A percentile compares a stretch with the other conserved stretches of the same genome.
phyloP scores from a whole-genome alignment of 495 filamentous ascomycete genomes.

The Neurospora sp. region DNA sequence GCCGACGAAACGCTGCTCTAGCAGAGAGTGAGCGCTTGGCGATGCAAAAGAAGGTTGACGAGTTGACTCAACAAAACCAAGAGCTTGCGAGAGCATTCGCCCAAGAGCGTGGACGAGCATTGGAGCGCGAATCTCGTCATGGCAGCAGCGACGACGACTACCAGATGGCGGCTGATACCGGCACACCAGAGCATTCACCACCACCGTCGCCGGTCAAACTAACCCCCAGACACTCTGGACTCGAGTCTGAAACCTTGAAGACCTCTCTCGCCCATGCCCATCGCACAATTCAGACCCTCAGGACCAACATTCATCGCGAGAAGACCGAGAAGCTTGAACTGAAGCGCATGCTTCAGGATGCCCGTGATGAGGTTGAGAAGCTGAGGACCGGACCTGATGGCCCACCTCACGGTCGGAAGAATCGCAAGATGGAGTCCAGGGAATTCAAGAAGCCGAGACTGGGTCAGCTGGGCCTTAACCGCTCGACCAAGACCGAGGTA shows the following conservation, averaged over 20 bases:
- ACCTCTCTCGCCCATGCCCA: conserved; percentile 91
- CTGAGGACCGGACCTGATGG: conserved; percentile 50
- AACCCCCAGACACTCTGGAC: conserved; percentile 75
- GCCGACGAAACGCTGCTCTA: conserved; percentile 63
- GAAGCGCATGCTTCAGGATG: conserved; percentile 90
- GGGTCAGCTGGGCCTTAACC: conserved; percentile 64
- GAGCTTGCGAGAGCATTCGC: conserved; percentile 72
- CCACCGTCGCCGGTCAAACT: conserved; percentile 84
- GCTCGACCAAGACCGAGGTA: conserved; percentile 59
- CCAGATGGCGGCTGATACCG: conserved; percentile 53
- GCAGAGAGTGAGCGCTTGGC: conserved; percentile 63
- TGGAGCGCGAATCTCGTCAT: conserved; percentile 50
- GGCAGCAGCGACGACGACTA: conserved; percentile 53
- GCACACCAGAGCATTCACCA: conserved; percentile 81
- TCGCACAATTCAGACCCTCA: conserved; percentile 88
- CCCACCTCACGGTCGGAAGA: conserved; percentile 57
- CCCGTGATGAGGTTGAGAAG: conserved; percentile 83
- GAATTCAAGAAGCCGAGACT: conserved; percentile 71
- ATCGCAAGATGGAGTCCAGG: conserved; percentile 58
- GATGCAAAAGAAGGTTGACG: conserved; percentile 74
- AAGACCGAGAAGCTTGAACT: conserved; percentile 97
- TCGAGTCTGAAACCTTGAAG: conserved; percentile 90
- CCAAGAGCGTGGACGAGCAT: conserved; percentile 56
- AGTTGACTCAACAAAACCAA: conserved; percentile 75
- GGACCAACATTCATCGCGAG: conserved; percentile 89